These are phyloP conservation scores for Ustilago tritici DNA, from an alignment of 1,284 basidiomycete genomes.

Conservation along the genomic window DNA sequence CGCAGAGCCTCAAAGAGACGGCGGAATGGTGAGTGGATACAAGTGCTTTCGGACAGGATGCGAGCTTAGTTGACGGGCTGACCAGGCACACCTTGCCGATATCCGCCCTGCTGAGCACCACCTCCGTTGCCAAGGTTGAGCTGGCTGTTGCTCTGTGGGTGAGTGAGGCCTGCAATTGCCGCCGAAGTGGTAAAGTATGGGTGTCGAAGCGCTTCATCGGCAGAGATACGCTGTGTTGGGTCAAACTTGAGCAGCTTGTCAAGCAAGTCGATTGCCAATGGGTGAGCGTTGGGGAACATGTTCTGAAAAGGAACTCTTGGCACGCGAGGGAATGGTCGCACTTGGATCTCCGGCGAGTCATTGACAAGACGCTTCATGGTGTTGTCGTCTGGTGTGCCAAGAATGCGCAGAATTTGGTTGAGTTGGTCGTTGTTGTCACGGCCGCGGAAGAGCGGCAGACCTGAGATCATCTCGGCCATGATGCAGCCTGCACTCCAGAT, in stretches of 20 bases:
- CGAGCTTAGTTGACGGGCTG: slow-evolving; percentile 26
- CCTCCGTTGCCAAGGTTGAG: slow-evolving; percentile 52
- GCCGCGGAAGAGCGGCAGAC: slow-evolving; percentile 95
- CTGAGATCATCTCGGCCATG: slow-evolving; percentile 91
- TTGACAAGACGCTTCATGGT: slow-evolving; percentile 88
- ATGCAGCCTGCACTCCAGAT: slow-evolving; percentile 99
- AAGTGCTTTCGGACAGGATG: neutral
- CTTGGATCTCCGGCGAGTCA: slow-evolving; percentile 91
- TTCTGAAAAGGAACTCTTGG: slow-evolving; percentile 89
- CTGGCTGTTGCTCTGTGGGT: slow-evolving; percentile 43
- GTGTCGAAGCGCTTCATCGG: slow-evolving; percentile 90
- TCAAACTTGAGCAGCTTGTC: slow-evolving; percentile 97
- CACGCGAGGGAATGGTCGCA: slow-evolving; percentile 89
- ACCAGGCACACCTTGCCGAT: slow-evolving; percentile 39
- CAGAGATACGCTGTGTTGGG: slow-evolving; percentile 89
- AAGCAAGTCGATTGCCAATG: slow-evolving; percentile 91
- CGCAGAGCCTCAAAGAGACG: neutral
- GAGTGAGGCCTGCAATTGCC: slow-evolving; percentile 49
- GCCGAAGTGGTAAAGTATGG: slow-evolving; percentile 81
- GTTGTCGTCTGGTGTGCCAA: slow-evolving; percentile 93
- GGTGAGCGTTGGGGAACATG: slow-evolving; percentile 90
- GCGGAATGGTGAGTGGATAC: neutral
- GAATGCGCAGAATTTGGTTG: slow-evolving; percentile 95
- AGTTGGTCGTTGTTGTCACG: slow-evolving; percentile 98
- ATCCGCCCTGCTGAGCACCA: slow-evolving; percentile 38